phyloP scores from a whole-genome alignment of 768 basidiomycete species.

The Rhizopogon vesiculosus region DNA sequence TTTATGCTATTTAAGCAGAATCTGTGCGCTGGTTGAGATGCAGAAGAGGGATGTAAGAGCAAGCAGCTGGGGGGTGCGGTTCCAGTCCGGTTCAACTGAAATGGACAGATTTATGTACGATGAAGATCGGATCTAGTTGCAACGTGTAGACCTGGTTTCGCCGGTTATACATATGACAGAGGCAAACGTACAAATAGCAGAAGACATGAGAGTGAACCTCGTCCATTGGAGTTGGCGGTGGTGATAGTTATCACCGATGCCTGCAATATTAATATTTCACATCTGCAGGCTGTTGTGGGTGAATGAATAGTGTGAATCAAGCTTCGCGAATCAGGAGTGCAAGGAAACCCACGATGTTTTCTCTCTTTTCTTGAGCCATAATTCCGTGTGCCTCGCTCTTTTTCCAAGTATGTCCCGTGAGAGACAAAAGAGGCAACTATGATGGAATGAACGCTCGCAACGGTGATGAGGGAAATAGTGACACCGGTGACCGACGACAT shows the following conservation, averaged over 20 bases:
- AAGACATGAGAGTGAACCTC: conserved; percentile 4
- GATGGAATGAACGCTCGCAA: conserved; percentile 1
- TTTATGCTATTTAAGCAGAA: neutral
- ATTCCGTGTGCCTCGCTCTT: conserved; percentile 13
- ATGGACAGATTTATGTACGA: neutral
- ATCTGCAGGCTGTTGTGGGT: neutral
- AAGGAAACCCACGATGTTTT: conserved; percentile 12
- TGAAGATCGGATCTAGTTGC: conserved; percentile 2
- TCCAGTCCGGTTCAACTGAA: neutral
- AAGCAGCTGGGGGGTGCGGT: neutral
- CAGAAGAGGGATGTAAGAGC: neutral
- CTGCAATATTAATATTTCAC: neutral
- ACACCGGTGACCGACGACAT: neutral
- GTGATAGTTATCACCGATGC: conserved; percentile 2
- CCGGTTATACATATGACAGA: neutral
- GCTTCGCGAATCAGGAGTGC: conserved; percentile 2
- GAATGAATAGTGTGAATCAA: conserved; percentile 1
- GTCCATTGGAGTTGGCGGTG: neutral
- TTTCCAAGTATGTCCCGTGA: conserved; percentile 5
- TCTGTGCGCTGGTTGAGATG: neutral
- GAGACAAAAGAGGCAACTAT: conserved; percentile 4
- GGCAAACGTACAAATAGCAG: neutral
- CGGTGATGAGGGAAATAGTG: neutral
- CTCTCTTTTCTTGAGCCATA: conserved; percentile 7
- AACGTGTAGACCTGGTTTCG: conserved; percentile 1